phyloP scores from a whole-genome alignment of 148 eudicot genomes.

The Rhododendron henanense region DNA sequence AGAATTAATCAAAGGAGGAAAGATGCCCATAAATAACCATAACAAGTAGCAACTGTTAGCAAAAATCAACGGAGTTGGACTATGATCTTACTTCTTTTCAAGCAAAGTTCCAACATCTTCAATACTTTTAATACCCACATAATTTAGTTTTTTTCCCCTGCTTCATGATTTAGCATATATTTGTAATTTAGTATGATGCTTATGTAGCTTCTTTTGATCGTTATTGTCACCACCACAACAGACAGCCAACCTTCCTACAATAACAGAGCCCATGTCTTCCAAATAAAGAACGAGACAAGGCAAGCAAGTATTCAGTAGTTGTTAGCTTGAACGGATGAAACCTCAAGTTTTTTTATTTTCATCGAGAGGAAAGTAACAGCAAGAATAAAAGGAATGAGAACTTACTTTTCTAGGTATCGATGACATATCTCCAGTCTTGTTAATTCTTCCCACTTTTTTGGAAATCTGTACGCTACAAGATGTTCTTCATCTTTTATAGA shows the following conservation, averaged over 20 bases:
- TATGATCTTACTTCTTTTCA: background rate
- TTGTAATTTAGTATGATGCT: background rate
- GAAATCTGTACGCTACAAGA: slow-evolving; percentile 86
- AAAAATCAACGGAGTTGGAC: background rate
- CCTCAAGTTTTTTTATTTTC: background rate
- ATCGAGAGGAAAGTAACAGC: background rate
- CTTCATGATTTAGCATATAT: background rate
- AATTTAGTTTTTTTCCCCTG: background rate
- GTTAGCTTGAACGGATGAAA: background rate
- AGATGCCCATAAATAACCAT: background rate
- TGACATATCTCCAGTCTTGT: slow-evolving; percentile 80
- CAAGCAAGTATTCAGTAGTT: background rate
- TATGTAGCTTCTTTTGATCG: background rate
- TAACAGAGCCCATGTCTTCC: background rate
- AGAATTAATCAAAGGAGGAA: background rate
- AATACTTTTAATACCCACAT: background rate
- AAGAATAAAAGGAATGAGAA: background rate
- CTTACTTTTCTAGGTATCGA: slow-evolving; percentile 67
- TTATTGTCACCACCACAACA: background rate
- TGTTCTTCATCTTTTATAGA: slow-evolving; percentile 81
- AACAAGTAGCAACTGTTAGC: background rate
- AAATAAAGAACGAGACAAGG: background rate
- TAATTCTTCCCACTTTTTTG: slow-evolving; percentile 37
- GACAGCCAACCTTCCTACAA: background rate
- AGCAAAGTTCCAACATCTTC: background rate